Evolutionary conservation across 2,329 filamentous ascomycete genomes (phyloP), one percentile per base, ranked within the genome.

Genomic region (Xylaria sp.): DNA sequence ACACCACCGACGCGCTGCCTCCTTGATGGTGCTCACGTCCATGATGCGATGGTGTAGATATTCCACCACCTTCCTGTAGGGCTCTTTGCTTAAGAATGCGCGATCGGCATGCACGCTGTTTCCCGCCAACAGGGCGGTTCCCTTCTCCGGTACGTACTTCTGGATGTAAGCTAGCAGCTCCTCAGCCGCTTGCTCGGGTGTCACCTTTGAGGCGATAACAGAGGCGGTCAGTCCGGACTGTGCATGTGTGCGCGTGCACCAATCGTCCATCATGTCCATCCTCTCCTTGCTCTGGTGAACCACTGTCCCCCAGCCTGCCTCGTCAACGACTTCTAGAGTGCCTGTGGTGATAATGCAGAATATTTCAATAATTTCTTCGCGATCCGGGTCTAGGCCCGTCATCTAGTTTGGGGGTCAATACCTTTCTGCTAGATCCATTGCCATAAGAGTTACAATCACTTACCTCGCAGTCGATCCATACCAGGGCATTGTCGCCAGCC

Each of bases 51-150:
- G 94, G 80, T 97, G 92, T 72, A 99, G 83, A 80, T 96, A 89
- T 65, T 91, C 87, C 57, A 93, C 81, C 1, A 97, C 89, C 67
- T 85, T 83, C 45, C 84, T 87, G 80, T 95, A 99, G 0, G 94
- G 94, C 65, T 85, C 85, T 70, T 88, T 87, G 5, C 88, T 84
- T 67, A 99, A 83, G 77, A 99, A 99, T 1, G 89, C 88, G 74
- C 89, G 89, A 80, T 99, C 96, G 3, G 92, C 93, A 78, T 99
- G 95, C 30, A 99, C 93, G 65, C 91, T 96, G 81, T 97, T 99
- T 2, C 96, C 96, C 0, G 96, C 94, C 46, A 99, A 84, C 65
- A 98, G 80, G 0, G 89, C 95, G 0, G 25, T 62, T 56, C 89
- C 85, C 9, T 84, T 83, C 67, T 90, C 82, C 0, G 93, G 92